Evolutionary conservation across 768 basidiomycete genomes (phyloP), one percentile per base, ranked within the genome.

Genomic region (Boletus subcaerulescens): DNA sequence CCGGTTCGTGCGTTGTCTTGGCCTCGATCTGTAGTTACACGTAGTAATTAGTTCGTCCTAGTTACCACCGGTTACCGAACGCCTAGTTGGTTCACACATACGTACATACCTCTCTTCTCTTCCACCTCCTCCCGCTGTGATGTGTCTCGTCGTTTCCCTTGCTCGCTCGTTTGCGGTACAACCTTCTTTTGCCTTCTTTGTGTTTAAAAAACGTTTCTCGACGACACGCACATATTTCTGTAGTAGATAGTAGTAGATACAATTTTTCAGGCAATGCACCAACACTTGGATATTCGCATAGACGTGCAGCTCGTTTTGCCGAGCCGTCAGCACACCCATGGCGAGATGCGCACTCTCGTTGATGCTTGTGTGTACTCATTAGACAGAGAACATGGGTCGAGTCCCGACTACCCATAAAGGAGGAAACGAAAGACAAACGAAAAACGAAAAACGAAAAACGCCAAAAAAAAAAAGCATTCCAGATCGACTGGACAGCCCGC

Each of bases 191-290:
- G 6, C 15, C 20, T 36, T 9, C 13, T 33, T 41, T 9, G 29
- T 29, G 24, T 5, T 1, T 11, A 12, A 22, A 43, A 50, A 43
- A 43, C 15, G n/a, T 33, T 11, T 12, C 22, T 10, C 53, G 35
- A 22, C 45, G n/a, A 45, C 55, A 65, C 53, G 52, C 56, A 59
- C 50, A 67, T 38, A 57, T 58, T 45, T 60, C 33, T 65, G 65
- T 73, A 71, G 71, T 71, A 71, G 71, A 71, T 70, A 71, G 62
- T 52, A 71, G 70, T 71, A 71, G 71, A 71, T 73, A 73, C 63
- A 69, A 26, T 59, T 45, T 45, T 49, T 52, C 55, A 56, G 64
- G 61, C 64, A 61, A 66, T 56, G 59, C 59, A 66, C 58, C 20
- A 36, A 55, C 50, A 52, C 32, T 59, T 57, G 60, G 58, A 68